phyloP scores from a whole-genome alignment of 2,329 filamentous ascomycete species.

The Bimuria novae-zelandiae region DNA sequence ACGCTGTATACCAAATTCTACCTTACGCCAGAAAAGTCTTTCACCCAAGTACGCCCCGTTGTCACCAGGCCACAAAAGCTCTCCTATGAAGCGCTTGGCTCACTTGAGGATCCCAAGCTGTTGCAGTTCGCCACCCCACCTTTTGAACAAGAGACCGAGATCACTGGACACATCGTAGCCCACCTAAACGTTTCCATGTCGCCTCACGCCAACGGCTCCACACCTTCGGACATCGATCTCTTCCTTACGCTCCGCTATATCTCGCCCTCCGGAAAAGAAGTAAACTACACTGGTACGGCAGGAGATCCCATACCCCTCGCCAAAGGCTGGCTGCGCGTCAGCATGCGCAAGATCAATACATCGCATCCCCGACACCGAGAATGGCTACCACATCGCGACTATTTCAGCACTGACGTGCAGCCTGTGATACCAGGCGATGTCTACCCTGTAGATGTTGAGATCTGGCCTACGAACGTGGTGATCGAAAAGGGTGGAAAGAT shows the following conservation, averaged over 20 bases:
- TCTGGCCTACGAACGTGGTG: conserved; percentile 68
- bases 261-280: conserved; percentile 58
- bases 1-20: conserved; percentile 68
- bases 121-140: conserved; percentile 63
- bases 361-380: conserved; percentile 57
- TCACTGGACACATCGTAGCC: conserved; percentile 70
- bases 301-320: conserved; percentile 66
- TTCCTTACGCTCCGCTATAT: conserved; percentile 67
- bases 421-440: conserved; percentile 60
- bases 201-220: conserved; percentile 43
- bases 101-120: conserved; percentile 57
- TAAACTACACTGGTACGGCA: conserved; percentile 68
- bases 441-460: conserved; percentile 65
- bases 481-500: conserved; percentile 57
- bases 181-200: conserved; percentile 66
- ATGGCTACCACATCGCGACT: conserved; percentile 64
- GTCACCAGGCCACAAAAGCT: conserved; percentile 48
- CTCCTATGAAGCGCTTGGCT: conserved; percentile 64
- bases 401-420: conserved; percentile 57
- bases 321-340: conserved; percentile 68
- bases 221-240: conserved; percentile 63
- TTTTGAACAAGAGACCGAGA: conserved; percentile 68
- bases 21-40: conserved; percentile 55
- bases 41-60: conserved; percentile 45
- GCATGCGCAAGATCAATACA: conserved; percentile 59